Percentiles rank a stretch among this genome's conserved stretches.
phyloP scores from a whole-genome alignment of 2,329 filamentous ascomycete species.

The Fusarium chuoi region DNA sequence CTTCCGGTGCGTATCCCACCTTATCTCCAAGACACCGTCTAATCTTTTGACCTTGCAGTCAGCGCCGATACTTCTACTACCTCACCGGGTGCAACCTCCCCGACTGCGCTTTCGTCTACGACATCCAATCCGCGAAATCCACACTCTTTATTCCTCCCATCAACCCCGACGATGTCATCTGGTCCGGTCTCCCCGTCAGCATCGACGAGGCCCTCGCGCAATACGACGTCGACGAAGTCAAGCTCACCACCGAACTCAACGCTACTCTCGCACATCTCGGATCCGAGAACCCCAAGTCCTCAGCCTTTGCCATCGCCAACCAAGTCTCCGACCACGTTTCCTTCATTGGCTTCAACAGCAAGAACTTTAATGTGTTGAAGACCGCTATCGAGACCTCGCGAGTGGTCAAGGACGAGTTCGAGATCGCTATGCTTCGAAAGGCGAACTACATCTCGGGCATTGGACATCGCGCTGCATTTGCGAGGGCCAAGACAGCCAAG shows the following conservation, averaged over 20 bases:
- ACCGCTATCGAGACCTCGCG: slow-evolving; percentile 74
- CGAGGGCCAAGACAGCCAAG: slow-evolving; percentile 68
- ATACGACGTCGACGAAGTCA: slow-evolving; percentile 86
- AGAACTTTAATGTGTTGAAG: slow-evolving; percentile 67
- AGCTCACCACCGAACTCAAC: slow-evolving; percentile 79
- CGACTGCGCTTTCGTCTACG: slow-evolving; percentile 84
- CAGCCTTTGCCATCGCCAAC: slow-evolving; percentile 80
- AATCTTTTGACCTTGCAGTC: slow-evolving; percentile 59
- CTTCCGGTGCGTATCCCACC: slow-evolving; percentile 71
- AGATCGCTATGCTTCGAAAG: slow-evolving; percentile 77
- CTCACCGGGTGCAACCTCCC: slow-evolving; percentile 84
- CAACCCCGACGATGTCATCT: slow-evolving; percentile 89
- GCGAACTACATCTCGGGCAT: slow-evolving; percentile 76
- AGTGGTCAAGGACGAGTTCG: slow-evolving; percentile 78
- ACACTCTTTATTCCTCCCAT: slow-evolving; percentile 92
- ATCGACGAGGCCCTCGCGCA: slow-evolving; percentile 76
- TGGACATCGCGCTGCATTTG: slow-evolving; percentile 72
- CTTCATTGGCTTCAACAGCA: slow-evolving; percentile 75
- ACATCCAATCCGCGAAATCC: slow-evolving; percentile 76
- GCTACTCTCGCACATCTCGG: slow-evolving; percentile 69
- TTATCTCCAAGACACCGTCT: neutral
- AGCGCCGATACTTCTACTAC: slow-evolving; percentile 95
- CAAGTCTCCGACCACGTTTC: slow-evolving; percentile 79
- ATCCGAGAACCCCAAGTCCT: slow-evolving; percentile 49
- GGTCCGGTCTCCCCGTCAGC: slow-evolving; percentile 87